phyloP scores from a whole-genome alignment of 2,329 filamentous ascomycete genomes.

The Trichophyton simii region DNA sequence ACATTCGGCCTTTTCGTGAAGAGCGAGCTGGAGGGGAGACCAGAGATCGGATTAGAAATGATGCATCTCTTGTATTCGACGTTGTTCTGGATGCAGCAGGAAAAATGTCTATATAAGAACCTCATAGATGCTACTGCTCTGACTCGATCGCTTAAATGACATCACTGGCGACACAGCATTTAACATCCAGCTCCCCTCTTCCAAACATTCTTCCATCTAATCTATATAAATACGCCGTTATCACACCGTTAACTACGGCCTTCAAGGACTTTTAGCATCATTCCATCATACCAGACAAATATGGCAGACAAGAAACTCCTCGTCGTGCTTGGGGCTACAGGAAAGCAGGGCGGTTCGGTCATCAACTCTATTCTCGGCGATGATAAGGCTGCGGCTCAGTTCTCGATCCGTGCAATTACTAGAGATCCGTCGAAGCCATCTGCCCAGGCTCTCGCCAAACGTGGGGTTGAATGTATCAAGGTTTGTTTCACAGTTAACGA shows the following conservation, averaged over 20 bases:
- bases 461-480: conserved; percentile 27
- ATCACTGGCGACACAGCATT: background rate
- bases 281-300: background rate
- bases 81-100: too few relatives aligned
- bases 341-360: conserved; percentile 40
- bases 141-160: background rate
- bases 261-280: background rate
- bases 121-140: too few relatives aligned
- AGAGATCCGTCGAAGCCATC: conserved; percentile 30
- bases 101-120: too few relatives aligned
- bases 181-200: background rate
- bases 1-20: too few relatives aligned
- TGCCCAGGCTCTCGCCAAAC: conserved; percentile 19
- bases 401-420: conserved; percentile 40
- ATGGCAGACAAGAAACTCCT: conserved; percentile 18
- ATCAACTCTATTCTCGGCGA: conserved; percentile 36
- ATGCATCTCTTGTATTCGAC: too few relatives aligned
- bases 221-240: background rate
- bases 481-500: conserved; percentile 14
- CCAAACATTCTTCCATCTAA: background rate
- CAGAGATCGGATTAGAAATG: too few relatives aligned
- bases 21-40: too few relatives aligned
- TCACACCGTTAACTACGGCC: background rate
- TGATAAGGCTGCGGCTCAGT: conserved; percentile 34
- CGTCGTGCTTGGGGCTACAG: conserved; percentile 41